These are phyloP conservation scores for Cadophora sp. DNA, from an alignment of 2,329 filamentous ascomycete genomes.

Conservation along the genomic window DNA sequence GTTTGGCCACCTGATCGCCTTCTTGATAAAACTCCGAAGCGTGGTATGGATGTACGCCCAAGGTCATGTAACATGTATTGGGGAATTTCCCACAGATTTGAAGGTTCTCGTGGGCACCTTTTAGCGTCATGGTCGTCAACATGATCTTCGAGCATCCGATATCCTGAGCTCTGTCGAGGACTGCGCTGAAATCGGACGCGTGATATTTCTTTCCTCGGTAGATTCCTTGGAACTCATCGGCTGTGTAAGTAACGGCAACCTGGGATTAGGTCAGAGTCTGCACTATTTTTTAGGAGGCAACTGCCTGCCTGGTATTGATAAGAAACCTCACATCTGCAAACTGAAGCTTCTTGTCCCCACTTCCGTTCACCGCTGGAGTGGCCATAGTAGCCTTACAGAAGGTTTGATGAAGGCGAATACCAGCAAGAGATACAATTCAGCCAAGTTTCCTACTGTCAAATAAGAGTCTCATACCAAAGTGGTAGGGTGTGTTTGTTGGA, in stretches of 20 bases:
- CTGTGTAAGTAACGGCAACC: background rate
- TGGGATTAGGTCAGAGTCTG: background rate
- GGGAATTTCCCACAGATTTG: background rate
- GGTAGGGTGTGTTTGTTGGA: background rate
- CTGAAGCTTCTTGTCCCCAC: background rate
- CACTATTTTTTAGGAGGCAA: background rate
- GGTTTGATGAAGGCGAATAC: background rate
- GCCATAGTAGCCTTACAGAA: background rate
- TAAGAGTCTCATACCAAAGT: background rate
- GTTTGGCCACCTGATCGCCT: background rate
- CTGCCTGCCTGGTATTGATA: background rate
- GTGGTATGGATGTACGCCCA: conserved; percentile 5
- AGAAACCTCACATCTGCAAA: background rate
- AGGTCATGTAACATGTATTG: background rate
- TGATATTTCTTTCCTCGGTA: background rate
- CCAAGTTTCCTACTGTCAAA: background rate
- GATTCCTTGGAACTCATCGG: conserved; percentile 6
- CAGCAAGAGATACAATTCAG: background rate
- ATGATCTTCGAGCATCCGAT: background rate
- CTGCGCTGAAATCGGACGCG: background rate
- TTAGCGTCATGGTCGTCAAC: background rate
- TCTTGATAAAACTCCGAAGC: background rate
- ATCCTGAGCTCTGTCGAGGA: background rate
- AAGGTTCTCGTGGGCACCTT: background rate
- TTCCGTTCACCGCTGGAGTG: background rate